Base-by-base conservation (phyloP, 2,329 filamentous ascomycete species). In the Sporothrix schenckii region DNA sequence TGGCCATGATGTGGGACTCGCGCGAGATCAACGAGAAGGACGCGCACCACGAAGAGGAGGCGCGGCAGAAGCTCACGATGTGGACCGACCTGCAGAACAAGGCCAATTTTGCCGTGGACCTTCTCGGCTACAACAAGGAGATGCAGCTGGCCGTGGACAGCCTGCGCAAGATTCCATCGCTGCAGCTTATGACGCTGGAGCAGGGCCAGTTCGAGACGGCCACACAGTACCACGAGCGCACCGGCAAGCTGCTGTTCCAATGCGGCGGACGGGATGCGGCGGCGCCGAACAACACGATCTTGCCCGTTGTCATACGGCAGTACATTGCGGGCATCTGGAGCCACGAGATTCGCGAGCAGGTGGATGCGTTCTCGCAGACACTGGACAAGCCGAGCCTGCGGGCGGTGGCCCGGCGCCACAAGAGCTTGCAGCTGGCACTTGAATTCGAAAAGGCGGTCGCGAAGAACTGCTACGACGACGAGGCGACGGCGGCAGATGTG, bases 381-480 rank as follows among this genome's bases (percentile, higher is more conserved):
- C 73, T 74, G 19, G 73, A 72, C 10, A 69, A 70, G 16, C 73
- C 75, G 4, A 78, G 74, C 14, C 75, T 89, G 19, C 79, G 78
- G 21, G 80, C 80, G 2, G 77, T 86, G 6, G 80, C 82, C 2
- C 81, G 81, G 69, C 80, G 80, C 49, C 88, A 90, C 77, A 86
- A 85, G 75, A 82, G 81, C 66, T 76, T 89, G 19, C 84, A 89
- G 74, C 81, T 90, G 39, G 86, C 84, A 5, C 76, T 78, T 27
- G 85, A 89, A 65, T 86, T 88, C 70, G 84, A 88, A 73, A 81
- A 79, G 71, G 86, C 85, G 2, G 74, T 89, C 3, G 80, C 82
- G 24, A 83, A 83, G 47, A 79, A 80, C 13, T 69, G 83, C 1
- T 89, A 87, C 73, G 76, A 79, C 0, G 77, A 78, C 2, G 58